Conservation (phyloP, 345 rosid species). For the Euphorbia tirucalli region DNA sequence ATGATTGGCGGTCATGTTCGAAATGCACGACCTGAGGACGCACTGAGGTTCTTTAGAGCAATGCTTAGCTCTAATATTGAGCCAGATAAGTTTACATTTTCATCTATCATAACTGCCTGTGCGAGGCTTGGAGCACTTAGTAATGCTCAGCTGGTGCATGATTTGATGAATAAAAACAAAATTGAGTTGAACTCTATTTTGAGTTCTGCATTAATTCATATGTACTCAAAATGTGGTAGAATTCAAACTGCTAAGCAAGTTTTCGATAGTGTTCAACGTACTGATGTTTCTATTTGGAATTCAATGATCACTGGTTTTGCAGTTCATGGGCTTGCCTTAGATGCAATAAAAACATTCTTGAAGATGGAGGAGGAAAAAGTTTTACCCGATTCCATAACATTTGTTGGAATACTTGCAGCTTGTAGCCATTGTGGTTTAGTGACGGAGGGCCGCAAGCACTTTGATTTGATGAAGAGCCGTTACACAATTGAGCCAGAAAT, state of each 20-base stretch:
- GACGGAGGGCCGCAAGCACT: constrained; percentile 53
- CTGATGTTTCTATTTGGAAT: constrained; percentile 71
- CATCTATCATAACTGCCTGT: constrained; percentile 62
- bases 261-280: constrained; percentile 38
- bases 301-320: constrained; percentile 79
- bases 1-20: constrained; percentile 66
- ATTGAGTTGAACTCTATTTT: constrained; percentile 53
- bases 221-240: constrained; percentile 70
- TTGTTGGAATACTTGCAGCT: constrained; percentile 61
- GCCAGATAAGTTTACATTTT: constrained; percentile 68
- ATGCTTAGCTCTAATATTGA: constrained; percentile 49
- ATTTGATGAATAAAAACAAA: constrained; percentile 41
- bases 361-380: constrained; percentile 54
- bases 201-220: constrained; percentile 65
- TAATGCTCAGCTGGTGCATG: constrained; percentile 63
- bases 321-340: constrained; percentile 60
- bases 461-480: constrained; percentile 46
- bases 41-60: constrained; percentile 38
- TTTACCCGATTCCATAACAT: constrained; percentile 65
- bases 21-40: constrained; percentile 55
- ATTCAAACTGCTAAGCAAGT: constrained; percentile 56
- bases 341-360: constrained; percentile 48
- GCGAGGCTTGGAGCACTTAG: constrained; percentile 60
- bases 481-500: constrained; percentile 52
- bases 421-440: constrained; percentile 74